These are phyloP conservation scores for Pseudocercospora fuligena DNA, from an alignment of 2,329 filamentous ascomycete species.

Conservation along the genomic window DNA sequence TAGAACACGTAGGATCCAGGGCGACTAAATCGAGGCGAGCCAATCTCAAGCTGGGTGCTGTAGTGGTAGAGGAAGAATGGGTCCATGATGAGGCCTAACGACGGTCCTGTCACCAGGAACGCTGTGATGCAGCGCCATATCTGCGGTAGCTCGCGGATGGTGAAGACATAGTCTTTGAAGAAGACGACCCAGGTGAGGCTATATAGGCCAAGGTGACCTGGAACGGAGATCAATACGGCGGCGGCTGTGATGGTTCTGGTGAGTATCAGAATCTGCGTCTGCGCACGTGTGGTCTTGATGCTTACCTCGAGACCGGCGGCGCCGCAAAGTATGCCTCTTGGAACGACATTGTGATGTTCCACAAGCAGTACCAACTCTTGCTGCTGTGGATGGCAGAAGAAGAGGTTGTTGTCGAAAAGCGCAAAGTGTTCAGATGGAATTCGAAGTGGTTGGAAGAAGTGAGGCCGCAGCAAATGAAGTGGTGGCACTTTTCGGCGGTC, in stretches of 20 bases:
- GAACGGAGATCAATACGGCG: conserved; percentile 66
- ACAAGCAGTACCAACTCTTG: neutral
- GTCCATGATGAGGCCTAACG: conserved; percentile 68
- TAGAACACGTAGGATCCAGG: conserved; percentile 84
- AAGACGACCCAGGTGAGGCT: conserved; percentile 60
- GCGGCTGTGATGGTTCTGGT: conserved; percentile 70
- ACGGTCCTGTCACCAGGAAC: conserved; percentile 63
- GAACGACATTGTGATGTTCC: conserved; percentile 28
- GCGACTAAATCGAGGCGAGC: conserved; percentile 71
- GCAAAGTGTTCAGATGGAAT: conserved; percentile 8
- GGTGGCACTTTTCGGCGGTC: neutral
- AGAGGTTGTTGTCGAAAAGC: neutral
- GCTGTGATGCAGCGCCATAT: conserved; percentile 64
- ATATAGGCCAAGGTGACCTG: conserved; percentile 64
- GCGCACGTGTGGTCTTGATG: conserved; percentile 16
- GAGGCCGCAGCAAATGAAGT: neutral
- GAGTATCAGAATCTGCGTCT: conserved; percentile 52
- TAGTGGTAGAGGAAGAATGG: conserved; percentile 82
- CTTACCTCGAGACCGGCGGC: conserved; percentile 70
- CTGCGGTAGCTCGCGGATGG: conserved; percentile 62
- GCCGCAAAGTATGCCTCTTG: conserved; percentile 56
- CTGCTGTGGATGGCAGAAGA: conserved; percentile 10
- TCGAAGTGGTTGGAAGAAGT: conserved; percentile 5
- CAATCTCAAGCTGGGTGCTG: conserved; percentile 72
- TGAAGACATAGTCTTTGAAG: conserved; percentile 47